Evolutionary conservation across 1,139 yeast species (phyloP).

Genomic region (Candida neerlandica): DNA sequence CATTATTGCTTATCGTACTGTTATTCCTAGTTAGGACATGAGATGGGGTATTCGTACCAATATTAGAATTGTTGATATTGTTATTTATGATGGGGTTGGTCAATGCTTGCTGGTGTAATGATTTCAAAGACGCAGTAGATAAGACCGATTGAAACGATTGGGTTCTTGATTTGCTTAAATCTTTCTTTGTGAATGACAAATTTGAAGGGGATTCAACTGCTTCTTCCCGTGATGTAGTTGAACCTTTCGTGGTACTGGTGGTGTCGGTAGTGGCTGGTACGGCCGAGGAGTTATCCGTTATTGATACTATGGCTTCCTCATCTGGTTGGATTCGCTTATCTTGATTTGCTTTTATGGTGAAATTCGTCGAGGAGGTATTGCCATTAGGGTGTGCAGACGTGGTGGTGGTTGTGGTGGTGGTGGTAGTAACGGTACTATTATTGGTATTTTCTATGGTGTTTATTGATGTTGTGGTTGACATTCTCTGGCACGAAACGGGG

Average conservation of each 20-base stretch:
- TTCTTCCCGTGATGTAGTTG: background rate
- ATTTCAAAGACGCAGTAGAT: slow-evolving; percentile 59
- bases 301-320: background rate
- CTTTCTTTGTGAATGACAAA: slow-evolving; percentile 54
- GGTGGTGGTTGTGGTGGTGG: background rate
- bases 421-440: background rate
- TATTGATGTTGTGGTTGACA: slow-evolving; percentile 6
- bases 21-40: slow-evolving; percentile 24
- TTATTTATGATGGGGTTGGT: slow-evolving; percentile 6
- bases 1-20: slow-evolving; percentile 23
- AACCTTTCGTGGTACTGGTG: background rate
- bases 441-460: slow-evolving; percentile 3
- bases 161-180: slow-evolving; percentile 52
- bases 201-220: slow-evolving; percentile 20
- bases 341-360: slow-evolving; percentile 1
- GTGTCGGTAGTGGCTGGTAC: background rate
- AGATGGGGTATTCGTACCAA: slow-evolving; percentile 11
- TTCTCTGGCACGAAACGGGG: background rate
- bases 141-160: slow-evolving; percentile 68
- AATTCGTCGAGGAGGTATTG: background rate
- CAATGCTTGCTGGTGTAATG: slow-evolving; percentile 37
- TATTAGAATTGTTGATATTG: slow-evolving; percentile 12
- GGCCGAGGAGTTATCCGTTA: slow-evolving; percentile 1
- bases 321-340: background rate
- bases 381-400: background rate